Evolutionary conservation across 306 rosid species (phyloP).

Genomic region (Vicia faba): DNA sequence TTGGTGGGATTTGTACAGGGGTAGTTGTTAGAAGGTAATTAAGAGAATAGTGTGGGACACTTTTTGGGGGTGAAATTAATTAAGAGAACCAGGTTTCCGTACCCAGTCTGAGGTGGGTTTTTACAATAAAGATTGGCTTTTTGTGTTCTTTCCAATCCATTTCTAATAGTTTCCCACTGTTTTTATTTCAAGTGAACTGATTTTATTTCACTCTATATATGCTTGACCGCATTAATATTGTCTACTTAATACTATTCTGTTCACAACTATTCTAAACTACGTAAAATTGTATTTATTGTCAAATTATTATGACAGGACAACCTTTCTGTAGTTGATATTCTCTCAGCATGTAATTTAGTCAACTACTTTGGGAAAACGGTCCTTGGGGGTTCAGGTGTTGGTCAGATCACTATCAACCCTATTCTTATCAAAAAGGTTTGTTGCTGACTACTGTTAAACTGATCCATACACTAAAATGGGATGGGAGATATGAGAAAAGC

Average conservation of each 20-base stretch:
- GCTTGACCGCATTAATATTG: slow-evolving; percentile 3
- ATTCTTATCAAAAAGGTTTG: slow-evolving; percentile 93
- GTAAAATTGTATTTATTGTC: slow-evolving; percentile 34
- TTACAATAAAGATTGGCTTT: neutral
- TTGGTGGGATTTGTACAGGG: neutral
- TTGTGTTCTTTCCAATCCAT: neutral
- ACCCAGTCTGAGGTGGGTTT: slow-evolving; percentile 7
- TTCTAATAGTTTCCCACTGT: slow-evolving; percentile 5
- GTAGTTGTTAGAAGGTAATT: slow-evolving; percentile 1
- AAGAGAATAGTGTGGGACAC: neutral
- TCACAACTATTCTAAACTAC: slow-evolving; percentile 33
- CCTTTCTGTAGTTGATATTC: slow-evolving; percentile 98
- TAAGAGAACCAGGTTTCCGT: neutral
- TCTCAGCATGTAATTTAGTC: slow-evolving; percentile 95
- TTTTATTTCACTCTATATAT: slow-evolving; percentile 9
- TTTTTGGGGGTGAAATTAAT: neutral
- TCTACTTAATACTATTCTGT: slow-evolving; percentile 18
- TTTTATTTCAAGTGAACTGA: slow-evolving; percentile 11
- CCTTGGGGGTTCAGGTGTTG: slow-evolving; percentile 99
- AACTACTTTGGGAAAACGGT: slow-evolving; percentile 96
- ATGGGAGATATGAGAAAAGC: slow-evolving; percentile 2
- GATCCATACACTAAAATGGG: slow-evolving; percentile 20
- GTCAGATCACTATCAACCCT: slow-evolving; percentile 84
- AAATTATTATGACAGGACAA: slow-evolving; percentile 77
- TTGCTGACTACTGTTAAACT: slow-evolving; percentile 35